These are phyloP conservation scores for Steccherinum ochraceum DNA, from an alignment of 768 basidiomycete genomes.

Conservation along the genomic window DNA sequence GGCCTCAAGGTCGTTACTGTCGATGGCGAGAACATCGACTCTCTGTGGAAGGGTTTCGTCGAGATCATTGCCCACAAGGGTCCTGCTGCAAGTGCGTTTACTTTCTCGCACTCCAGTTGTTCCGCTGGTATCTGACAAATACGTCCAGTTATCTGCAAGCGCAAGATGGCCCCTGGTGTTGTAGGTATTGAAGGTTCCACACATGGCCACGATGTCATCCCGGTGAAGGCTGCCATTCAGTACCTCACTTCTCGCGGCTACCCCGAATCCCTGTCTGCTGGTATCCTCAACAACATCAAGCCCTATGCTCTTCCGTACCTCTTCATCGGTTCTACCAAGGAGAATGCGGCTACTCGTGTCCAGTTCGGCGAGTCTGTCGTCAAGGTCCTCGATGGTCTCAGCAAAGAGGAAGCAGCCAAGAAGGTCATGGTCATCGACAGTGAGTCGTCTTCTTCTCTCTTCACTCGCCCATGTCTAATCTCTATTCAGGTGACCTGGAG, in stretches of 20 bases:
- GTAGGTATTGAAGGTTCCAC: constrained; percentile 71
- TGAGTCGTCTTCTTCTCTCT: constrained; percentile 25
- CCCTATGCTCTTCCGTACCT: constrained; percentile 48
- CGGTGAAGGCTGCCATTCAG: constrained; percentile 71
- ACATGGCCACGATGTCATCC: constrained; percentile 84
- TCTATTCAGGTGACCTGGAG: constrained; percentile 65
- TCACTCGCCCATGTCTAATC: constrained; percentile 7
- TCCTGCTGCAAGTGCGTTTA: constrained; percentile 62
- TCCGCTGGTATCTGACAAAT: background rate
- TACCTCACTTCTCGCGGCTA: constrained; percentile 67
- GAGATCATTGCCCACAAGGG: constrained; percentile 55
- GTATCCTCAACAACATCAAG: constrained; percentile 61
- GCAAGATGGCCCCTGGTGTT: constrained; percentile 40
- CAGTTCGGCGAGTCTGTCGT: constrained; percentile 84
- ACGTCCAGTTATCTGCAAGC: constrained; percentile 58
- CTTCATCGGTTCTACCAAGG: constrained; percentile 67
- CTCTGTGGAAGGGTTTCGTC: constrained; percentile 63
- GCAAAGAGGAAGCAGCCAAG: constrained; percentile 68
- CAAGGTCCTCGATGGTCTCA: constrained; percentile 63
- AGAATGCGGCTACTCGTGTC: constrained; percentile 74
- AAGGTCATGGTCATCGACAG: constrained; percentile 89
- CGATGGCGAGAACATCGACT: constrained; percentile 75
- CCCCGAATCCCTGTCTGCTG: constrained; percentile 35
- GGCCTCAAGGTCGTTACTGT: constrained; percentile 71
- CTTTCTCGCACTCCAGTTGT: background rate